A percentile compares a stretch with the other conserved stretches of the same genome.
Evolutionary conservation across 2,329 filamentous ascomycete species (phyloP).

Genomic region (Apiospora saccharicola): DNA sequence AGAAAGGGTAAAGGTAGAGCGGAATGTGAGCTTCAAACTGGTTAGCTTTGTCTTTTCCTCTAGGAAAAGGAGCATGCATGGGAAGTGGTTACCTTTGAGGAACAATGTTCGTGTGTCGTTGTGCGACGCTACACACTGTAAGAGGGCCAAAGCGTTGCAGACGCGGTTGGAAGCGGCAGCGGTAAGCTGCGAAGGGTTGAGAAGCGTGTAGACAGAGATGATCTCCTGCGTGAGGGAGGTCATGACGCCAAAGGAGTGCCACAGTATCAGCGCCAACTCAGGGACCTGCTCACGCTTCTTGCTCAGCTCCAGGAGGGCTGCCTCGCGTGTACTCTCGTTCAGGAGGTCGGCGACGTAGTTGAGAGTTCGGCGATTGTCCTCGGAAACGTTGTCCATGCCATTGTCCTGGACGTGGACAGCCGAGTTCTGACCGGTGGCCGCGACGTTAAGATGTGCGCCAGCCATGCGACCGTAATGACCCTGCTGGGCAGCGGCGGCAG

Average conservation of each 20-base stretch:
- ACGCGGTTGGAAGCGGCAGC: conserved; percentile 97
- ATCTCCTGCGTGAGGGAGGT: conserved; percentile 97
- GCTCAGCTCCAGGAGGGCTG: conserved; percentile 91
- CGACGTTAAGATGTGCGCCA: conserved; percentile 64
- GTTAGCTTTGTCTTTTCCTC: conserved; percentile 23
- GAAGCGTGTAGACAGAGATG: conserved; percentile 95
- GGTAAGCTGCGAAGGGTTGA: conserved; percentile 96
- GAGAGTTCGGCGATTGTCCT: conserved; percentile 93
- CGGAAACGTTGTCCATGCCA: conserved; percentile 74
- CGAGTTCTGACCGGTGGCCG: conserved; percentile 47
- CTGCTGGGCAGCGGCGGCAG: conserved; percentile 61
- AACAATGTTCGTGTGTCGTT: conserved; percentile 95
- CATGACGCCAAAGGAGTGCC: conserved; percentile 99
- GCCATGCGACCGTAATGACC: conserved; percentile 79
- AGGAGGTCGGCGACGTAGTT: conserved; percentile 91
- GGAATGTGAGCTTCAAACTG: conserved; percentile 84
- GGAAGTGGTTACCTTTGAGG: conserved; percentile 73
- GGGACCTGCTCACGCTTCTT: conserved; percentile 99
- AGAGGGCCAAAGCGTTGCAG: conserved; percentile 92
- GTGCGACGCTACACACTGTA: conserved; percentile 97
- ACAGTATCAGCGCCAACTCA: conserved; percentile 92
- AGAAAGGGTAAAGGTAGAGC: conserved; percentile 95
- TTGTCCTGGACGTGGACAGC: conserved; percentile 61
- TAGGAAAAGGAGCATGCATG: background rate
- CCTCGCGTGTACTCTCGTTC: conserved; percentile 86